Conservation (phyloP, 2,329 filamentous ascomycete genomes). For the Cephalotrichum gorgonifer region DNA sequence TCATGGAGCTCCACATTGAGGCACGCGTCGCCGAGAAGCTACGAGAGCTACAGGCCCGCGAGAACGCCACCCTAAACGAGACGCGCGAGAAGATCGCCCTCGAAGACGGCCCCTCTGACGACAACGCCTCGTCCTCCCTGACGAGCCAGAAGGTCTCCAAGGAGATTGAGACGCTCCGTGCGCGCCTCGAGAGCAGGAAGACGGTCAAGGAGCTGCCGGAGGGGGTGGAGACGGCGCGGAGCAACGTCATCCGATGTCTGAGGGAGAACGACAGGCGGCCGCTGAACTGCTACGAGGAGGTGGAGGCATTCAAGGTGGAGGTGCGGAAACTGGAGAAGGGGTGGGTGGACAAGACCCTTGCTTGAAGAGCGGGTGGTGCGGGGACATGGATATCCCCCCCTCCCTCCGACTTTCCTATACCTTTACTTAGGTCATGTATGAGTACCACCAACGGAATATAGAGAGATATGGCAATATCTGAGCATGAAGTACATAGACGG, state of each 20-base stretch:
- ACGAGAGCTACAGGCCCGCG: slow-evolving; percentile 62
- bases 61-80: slow-evolving; percentile 57
- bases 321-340: slow-evolving; percentile 75
- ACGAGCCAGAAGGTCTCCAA: slow-evolving; percentile 40
- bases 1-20: slow-evolving; percentile 81
- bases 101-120: slow-evolving; percentile 36
- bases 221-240: slow-evolving; percentile 62
- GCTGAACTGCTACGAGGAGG: slow-evolving; percentile 90
- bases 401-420: too few species aligned
- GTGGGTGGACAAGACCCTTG: slow-evolving; percentile 77
- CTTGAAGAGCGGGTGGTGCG: slow-evolving; percentile 17
- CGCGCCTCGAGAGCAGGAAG: slow-evolving; percentile 51
- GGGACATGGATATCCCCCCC: neutral
- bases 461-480: neutral
- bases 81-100: slow-evolving; percentile 57
- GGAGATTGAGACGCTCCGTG: slow-evolving; percentile 48
- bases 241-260: slow-evolving; percentile 70
- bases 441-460: neutral
- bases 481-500: slow-evolving; percentile 10
- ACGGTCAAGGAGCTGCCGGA: slow-evolving; percentile 60
- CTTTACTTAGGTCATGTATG: slow-evolving; percentile 6
- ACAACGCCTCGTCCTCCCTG: slow-evolving; percentile 16
- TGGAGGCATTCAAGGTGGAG: slow-evolving; percentile 81
- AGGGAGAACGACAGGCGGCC: slow-evolving; percentile 76
- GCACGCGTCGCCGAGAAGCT: slow-evolving; percentile 79